Evolutionary conservation across 345 rosid genomes (phyloP).

Genomic region (Lagerstroemia speciosa): DNA sequence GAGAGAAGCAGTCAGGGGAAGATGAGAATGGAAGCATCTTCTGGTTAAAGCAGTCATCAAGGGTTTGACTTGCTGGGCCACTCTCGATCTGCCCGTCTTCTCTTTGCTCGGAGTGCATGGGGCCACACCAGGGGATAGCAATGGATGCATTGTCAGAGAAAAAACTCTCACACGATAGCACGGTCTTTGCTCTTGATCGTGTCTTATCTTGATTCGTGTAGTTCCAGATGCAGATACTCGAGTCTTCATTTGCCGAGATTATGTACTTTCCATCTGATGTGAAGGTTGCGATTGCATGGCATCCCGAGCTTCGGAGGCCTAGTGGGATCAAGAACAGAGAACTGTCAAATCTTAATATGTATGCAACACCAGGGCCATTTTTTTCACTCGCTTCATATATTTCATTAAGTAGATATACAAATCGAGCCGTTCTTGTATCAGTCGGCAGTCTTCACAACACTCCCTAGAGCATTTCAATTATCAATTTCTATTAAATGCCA

Average conservation of each 20-base stretch:
- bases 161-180: slow-evolving; percentile 55
- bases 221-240: slow-evolving; percentile 66
- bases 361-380: not conserved
- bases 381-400: not conserved
- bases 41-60: slow-evolving; percentile 25
- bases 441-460: too few species aligned
- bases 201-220: slow-evolving; percentile 29
- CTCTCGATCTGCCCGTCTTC: slow-evolving; percentile 5
- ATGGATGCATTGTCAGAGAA: slow-evolving; percentile 44
- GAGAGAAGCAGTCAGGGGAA: slow-evolving; percentile 43
- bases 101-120: slow-evolving; percentile 15
- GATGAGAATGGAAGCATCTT: slow-evolving; percentile 18
- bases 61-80: slow-evolving; percentile 13
- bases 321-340: not conserved
- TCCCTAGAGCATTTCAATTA: not conserved
- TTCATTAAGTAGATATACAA: not conserved
- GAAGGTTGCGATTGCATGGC: slow-evolving; percentile 51
- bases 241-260: slow-evolving; percentile 57
- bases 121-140: slow-evolving; percentile 65
- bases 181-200: slow-evolving; percentile 28
- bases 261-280: slow-evolving; percentile 72
- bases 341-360: not conserved
- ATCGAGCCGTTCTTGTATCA: too few species aligned
- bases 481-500: not conserved
- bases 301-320: slow-evolving; percentile 40